Conservation (phyloP, 306 rosid species). For the Bauhinia variegata region DNA sequence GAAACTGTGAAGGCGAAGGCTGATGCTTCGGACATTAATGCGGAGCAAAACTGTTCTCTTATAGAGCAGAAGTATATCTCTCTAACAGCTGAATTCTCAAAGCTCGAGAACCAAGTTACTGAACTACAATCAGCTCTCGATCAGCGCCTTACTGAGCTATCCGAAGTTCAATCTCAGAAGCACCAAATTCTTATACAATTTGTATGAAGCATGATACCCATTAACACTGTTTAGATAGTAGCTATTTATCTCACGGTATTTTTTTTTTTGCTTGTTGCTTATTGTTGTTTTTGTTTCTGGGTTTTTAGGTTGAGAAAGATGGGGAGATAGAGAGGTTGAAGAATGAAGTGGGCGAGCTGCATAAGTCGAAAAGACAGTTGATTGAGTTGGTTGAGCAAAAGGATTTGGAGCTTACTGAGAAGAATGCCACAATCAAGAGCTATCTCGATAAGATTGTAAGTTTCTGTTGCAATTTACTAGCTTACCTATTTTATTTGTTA, state of each 20-base stretch:
- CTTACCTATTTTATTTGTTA: background rate
- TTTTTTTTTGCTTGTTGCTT: background rate
- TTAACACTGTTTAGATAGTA: too few relatives aligned
- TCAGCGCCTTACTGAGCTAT: slow-evolving; percentile 54
- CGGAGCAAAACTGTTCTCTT: slow-evolving; percentile 91
- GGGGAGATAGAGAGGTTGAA: slow-evolving; percentile 80
- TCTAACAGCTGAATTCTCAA: slow-evolving; percentile 74
- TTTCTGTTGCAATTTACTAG: background rate
- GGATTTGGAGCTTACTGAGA: slow-evolving; percentile 75
- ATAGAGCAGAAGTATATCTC: slow-evolving; percentile 90
- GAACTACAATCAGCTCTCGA: slow-evolving; percentile 77
- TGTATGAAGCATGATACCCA: slow-evolving; percentile 41
- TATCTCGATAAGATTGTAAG: slow-evolving; percentile 94
- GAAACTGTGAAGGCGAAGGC: slow-evolving; percentile 78
- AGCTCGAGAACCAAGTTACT: slow-evolving; percentile 60
- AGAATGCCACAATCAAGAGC: slow-evolving; percentile 68
- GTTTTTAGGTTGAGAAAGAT: slow-evolving; percentile 78
- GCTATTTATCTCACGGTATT: background rate
- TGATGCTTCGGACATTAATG: slow-evolving; percentile 83
- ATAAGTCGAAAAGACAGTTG: slow-evolving; percentile 84
- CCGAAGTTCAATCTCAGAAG: slow-evolving; percentile 60
- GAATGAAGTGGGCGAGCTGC: slow-evolving; percentile 73
- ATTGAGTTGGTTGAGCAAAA: slow-evolving; percentile 69
- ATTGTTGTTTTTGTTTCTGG: slow-evolving; percentile 10
- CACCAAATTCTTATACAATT: slow-evolving; percentile 61